Evolutionary conservation across 495 filamentous ascomycete genomes (phyloP), one percentile per base, ranked within the genome.

Genomic region (Trichoderma reesei): DNA sequence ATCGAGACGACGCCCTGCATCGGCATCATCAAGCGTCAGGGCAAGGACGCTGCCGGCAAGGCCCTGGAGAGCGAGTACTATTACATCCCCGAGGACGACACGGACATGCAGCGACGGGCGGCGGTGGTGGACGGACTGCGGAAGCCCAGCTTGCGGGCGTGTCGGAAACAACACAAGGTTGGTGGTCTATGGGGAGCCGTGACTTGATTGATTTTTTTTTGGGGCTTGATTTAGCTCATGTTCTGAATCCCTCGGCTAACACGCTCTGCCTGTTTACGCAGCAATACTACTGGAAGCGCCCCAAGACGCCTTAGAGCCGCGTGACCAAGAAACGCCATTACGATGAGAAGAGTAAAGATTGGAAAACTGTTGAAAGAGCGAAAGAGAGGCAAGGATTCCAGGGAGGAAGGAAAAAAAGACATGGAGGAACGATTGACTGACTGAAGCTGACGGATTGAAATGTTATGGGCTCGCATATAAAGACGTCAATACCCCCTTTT

Each of bases 81-180:
- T 72, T 98, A 98, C 72, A 82, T 97, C n/a, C 88, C 93, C 3
- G 94, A 98, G 72, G 81, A 85, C 71, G 94, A 98, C 72, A 79
- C 78, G 2, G 90, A 98, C 68, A 80, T 83, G n/a, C 83, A 85
- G 68, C 82, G 94, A 59, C 84, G 90, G 61, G 81, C 90, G 65
- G 85, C 91, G n/a, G 91, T 96, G 42, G 90, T 90, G 9, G 85
- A 90, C 68, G 88, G 91, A 63, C 76, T 96, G 69, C 80, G 92
- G 59, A 96, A 94, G 72, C 91, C 92, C 6, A 91, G 92, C 61
- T 74, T 98, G 68, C 83, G 94, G 63, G 87, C 85, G 72, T 96
- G 92, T 69, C 81, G 94, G 66, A 96, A 95, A 76, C 88, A 90
- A 70, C 94, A 98, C 75, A 98, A 98, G 90, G 94, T 98, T 78